phyloP scores from a whole-genome alignment of 352 stramenopile genomes.

The Phytophthora megakarya region DNA sequence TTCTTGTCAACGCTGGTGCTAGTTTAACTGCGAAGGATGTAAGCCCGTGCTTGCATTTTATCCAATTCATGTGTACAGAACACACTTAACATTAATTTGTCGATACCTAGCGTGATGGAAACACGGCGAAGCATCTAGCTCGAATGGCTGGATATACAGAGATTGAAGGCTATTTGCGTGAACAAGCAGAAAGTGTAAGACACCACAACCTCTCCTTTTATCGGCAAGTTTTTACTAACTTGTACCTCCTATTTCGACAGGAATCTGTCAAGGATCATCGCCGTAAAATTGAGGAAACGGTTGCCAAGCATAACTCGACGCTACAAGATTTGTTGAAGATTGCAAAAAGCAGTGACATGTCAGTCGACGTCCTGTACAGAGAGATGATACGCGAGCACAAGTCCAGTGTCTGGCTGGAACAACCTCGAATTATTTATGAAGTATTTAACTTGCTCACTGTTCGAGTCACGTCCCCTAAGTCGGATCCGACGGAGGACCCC shows the following conservation, averaged over 20 bases:
- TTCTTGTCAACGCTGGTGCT: constrained; percentile 69
- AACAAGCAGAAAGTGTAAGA: constrained; percentile 79
- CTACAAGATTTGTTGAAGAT: constrained; percentile 70
- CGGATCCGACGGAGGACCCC: constrained; percentile 46
- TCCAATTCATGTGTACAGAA: neutral
- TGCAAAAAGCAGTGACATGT: constrained; percentile 66
- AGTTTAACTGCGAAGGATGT: constrained; percentile 81
- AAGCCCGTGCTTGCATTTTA: constrained; percentile 22
- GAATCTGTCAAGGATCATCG: constrained; percentile 88
- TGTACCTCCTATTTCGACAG: constrained; percentile 30
- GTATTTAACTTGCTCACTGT: constrained; percentile 75
- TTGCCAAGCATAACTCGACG: constrained; percentile 60
- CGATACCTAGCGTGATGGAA: constrained; percentile 63
- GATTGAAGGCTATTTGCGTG: constrained; percentile 81
- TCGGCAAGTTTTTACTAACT: neutral
- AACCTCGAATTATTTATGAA: constrained; percentile 84
- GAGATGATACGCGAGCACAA: constrained; percentile 79
- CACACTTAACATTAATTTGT: neutral
- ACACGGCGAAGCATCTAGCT: constrained; percentile 74
- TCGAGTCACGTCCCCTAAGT: constrained; percentile 39
- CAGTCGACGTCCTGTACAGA: constrained; percentile 76
- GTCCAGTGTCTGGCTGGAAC: constrained; percentile 72
- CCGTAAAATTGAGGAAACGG: constrained; percentile 82
- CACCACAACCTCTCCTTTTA: neutral
- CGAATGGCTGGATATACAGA: constrained; percentile 57